A percentile compares a stretch with the other conserved stretches of the same genome.
These are phyloP conservation scores for Aspergillus affinis DNA, from an alignment of 495 filamentous ascomycete genomes.

Conservation along the genomic window DNA sequence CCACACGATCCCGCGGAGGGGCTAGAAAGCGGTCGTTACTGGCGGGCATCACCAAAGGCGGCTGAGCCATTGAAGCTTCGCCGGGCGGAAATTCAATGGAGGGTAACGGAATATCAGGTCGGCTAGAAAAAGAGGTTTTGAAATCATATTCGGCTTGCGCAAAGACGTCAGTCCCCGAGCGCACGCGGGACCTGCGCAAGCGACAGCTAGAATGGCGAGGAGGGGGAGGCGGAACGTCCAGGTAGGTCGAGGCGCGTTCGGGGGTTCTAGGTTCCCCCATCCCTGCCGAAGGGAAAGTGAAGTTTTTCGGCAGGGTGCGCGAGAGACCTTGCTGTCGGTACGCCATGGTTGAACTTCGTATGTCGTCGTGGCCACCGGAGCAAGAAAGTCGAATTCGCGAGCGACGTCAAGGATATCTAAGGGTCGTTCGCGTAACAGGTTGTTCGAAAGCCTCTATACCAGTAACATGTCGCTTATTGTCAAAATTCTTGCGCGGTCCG, in stretches of 20 bases:
- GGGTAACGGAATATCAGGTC: slow-evolving; percentile 52
- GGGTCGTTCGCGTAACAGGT: slow-evolving; percentile 11
- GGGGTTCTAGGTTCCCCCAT: slow-evolving; percentile 58
- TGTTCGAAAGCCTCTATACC: slow-evolving; percentile 23
- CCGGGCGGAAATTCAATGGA: slow-evolving; percentile 55
- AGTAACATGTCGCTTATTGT: slow-evolving; percentile 28
- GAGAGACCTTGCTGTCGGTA: slow-evolving; percentile 54
- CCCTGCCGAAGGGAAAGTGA: slow-evolving; percentile 58
- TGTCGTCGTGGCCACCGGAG: slow-evolving; percentile 11
- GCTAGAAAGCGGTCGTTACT: slow-evolving; percentile 50
- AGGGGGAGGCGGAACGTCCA: slow-evolving; percentile 47
- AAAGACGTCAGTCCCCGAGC: slow-evolving; percentile 44
- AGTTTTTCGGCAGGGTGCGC: slow-evolving; percentile 65
- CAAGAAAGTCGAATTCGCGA: background rate
- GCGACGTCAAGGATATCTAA: background rate
- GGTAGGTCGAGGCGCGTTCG: slow-evolving; percentile 44
- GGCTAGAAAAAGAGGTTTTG: slow-evolving; percentile 28
- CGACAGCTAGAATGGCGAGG: slow-evolving; percentile 55
- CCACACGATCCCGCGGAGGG: slow-evolving; percentile 49
- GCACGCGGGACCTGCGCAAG: slow-evolving; percentile 45
- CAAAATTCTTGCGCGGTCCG: slow-evolving; percentile 4
- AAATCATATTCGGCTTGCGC: slow-evolving; percentile 36
- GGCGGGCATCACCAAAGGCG: slow-evolving; percentile 22
- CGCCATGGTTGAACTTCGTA: slow-evolving; percentile 39
- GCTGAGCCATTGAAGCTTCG: slow-evolving; percentile 23